Conservation (phyloP, 805 yeast genomes). For the Barnettozyma vustinii region DNA sequence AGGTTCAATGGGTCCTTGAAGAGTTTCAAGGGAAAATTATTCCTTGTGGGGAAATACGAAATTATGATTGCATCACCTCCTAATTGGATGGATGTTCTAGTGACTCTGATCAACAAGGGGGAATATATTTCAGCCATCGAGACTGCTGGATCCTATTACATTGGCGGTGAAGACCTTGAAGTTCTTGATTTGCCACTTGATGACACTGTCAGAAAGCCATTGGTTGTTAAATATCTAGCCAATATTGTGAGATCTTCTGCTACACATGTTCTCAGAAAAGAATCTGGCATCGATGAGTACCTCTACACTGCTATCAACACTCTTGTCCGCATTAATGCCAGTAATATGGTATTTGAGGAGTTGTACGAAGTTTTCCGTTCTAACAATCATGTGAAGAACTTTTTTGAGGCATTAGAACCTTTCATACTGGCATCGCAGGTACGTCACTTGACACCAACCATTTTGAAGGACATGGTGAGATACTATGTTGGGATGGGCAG, state of each 20-base stretch:
- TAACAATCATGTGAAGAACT: constrained; percentile 28
- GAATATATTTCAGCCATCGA: constrained; percentile 52
- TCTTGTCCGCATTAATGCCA: constrained; percentile 32
- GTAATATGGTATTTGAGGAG: constrained; percentile 36
- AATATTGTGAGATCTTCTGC: constrained; percentile 42
- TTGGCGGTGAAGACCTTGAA: constrained; percentile 39
- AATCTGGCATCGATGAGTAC: constrained; percentile 25
- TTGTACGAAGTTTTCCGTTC: constrained; percentile 39
- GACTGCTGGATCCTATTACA: constrained; percentile 47
- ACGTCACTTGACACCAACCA: constrained; percentile 49
- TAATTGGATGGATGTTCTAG: constrained; percentile 53
- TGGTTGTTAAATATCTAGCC: constrained; percentile 49
- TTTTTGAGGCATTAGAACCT: constrained; percentile 48
- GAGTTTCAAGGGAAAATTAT: constrained; percentile 41
- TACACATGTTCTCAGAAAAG: constrained; percentile 14
- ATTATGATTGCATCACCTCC: constrained; percentile 51
- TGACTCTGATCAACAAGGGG: constrained; percentile 56
- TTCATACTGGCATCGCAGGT: constrained; percentile 45
- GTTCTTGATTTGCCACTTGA: constrained; percentile 53
- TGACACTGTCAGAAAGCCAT: constrained; percentile 35
- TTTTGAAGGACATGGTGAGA: constrained; percentile 58
- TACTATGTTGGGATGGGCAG: constrained; percentile 36
- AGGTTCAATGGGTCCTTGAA: constrained; percentile 26
- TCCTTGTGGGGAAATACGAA: constrained; percentile 48
- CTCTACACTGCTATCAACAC: constrained; percentile 37